Conservation (phyloP, 306 rosid genomes). For the Canavalia ensiformis region DNA sequence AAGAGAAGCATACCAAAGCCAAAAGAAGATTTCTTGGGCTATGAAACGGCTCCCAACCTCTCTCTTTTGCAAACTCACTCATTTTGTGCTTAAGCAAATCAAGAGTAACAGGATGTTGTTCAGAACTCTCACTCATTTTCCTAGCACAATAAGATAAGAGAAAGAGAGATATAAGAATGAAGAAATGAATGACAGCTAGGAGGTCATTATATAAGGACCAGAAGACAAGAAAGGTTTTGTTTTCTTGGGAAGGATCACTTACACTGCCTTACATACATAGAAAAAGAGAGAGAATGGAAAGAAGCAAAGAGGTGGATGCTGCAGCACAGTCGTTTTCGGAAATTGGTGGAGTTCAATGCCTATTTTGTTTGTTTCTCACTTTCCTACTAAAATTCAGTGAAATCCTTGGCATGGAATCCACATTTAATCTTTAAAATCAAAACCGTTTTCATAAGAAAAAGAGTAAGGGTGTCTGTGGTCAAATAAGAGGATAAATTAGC, state of each 20-base stretch:
- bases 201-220: neutral
- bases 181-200: neutral
- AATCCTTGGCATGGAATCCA: too few relatives aligned
- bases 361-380: neutral
- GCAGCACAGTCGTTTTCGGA: conserved; percentile 4
- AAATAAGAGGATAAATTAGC: too few relatives aligned
- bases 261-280: neutral
- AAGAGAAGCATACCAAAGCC: conserved; percentile 67
- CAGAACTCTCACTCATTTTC: conserved; percentile 58
- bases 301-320: neutral
- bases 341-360: neutral
- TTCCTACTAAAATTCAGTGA: too few relatives aligned
- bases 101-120: conserved; percentile 60
- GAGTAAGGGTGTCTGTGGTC: too few relatives aligned
- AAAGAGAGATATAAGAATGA: neutral
- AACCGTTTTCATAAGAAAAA: too few relatives aligned
- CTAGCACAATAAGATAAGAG: neutral
- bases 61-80: conserved; percentile 70
- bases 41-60: conserved; percentile 78
- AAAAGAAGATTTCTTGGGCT: conserved; percentile 88
- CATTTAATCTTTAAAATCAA: too few relatives aligned
- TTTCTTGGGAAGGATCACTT: neutral
- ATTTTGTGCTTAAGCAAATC: conserved; percentile 65
- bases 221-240: neutral
- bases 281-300: neutral